Percentiles rank a stretch among this genome's conserved stretches.
These are phyloP conservation scores for Cordia subcordata DNA, from an alignment of 257 asterid genomes.

Conservation along the genomic window DNA sequence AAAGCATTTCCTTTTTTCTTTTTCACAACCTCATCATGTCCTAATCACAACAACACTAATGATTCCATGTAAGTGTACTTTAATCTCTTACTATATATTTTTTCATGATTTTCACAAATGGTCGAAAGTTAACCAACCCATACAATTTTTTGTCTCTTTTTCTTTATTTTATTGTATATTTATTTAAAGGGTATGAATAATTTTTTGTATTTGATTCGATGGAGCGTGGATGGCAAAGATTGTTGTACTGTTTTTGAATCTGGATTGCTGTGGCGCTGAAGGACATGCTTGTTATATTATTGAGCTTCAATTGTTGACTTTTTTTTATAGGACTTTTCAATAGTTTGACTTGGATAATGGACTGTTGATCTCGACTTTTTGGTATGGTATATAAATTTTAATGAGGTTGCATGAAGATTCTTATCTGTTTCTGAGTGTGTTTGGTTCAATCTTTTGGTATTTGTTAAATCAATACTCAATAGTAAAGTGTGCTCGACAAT, in stretches of 20 bases:
- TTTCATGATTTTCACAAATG: too few relatives aligned
- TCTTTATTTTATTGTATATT: not conserved
- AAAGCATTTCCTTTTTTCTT: not conserved
- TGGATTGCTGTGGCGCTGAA: conserved; percentile 11
- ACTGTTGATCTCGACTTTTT: conserved; percentile 23
- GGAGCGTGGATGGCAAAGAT: conserved; percentile 15
- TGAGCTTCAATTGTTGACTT: conserved; percentile 24
- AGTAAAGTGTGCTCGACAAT: conserved; percentile 1
- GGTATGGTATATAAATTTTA: conserved; percentile 9
- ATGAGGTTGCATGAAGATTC: conserved; percentile 13
- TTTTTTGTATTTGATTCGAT: conserved; percentile 2
- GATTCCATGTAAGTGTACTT: not conserved
- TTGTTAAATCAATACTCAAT: conserved; percentile 1
- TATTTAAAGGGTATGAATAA: not conserved
- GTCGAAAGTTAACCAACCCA: too few relatives aligned
- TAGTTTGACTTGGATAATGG: not conserved
- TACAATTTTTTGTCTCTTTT: not conserved
- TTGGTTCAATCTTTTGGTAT: conserved; percentile 9
- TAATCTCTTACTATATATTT: not conserved
- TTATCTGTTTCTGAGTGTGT: conserved; percentile 1
- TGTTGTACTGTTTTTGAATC: conserved; percentile 21
- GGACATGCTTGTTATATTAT: conserved; percentile 2
- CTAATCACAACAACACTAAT: conserved; percentile 1
- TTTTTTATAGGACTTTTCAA: not conserved
- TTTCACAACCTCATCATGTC: not conserved